phyloP scores from a whole-genome alignment of 179 eudicot species.

The Patellifolia procumbens region DNA sequence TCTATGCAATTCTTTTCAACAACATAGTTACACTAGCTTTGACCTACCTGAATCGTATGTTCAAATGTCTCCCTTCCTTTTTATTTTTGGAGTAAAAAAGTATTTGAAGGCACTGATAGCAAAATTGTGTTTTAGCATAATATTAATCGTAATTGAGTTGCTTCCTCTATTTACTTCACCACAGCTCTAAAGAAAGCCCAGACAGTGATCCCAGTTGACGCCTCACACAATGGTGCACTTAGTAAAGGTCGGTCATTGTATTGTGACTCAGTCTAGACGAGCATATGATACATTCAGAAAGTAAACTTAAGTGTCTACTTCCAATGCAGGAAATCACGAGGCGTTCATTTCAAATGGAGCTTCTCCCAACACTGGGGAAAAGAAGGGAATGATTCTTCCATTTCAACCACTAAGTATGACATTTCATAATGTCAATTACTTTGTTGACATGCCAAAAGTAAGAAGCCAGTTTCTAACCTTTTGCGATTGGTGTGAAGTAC shows the following conservation, averaged over 20 bases:
- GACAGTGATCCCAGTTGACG: constrained; percentile 43
- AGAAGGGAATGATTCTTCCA: constrained; percentile 64
- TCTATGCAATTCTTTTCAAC: constrained; percentile 67
- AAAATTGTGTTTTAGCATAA: background rate
- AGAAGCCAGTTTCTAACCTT: background rate
- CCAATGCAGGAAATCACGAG: background rate
- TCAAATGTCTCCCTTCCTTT: background rate
- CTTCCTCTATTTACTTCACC: constrained; percentile 22
- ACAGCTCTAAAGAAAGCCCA: constrained; percentile 64
- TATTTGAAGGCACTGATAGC: background rate
- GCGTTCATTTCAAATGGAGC: background rate
- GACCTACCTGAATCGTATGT: constrained; percentile 73
- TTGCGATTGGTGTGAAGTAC: too few species aligned
- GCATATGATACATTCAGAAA: background rate
- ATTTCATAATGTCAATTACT: constrained; percentile 53
- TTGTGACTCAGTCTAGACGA: background rate
- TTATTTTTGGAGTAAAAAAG: background rate
- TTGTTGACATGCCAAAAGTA: constrained; percentile 72
- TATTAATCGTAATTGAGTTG: background rate
- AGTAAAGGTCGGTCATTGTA: background rate
- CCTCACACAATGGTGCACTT: background rate
- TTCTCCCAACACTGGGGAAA: constrained; percentile 19
- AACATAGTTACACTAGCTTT: constrained; percentile 58
- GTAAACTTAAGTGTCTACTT: constrained; percentile 2
- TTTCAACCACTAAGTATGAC: constrained; percentile 58